These are phyloP conservation scores for Arachis stenosperma DNA, from an alignment of 306 rosid species.

Conservation along the genomic window DNA sequence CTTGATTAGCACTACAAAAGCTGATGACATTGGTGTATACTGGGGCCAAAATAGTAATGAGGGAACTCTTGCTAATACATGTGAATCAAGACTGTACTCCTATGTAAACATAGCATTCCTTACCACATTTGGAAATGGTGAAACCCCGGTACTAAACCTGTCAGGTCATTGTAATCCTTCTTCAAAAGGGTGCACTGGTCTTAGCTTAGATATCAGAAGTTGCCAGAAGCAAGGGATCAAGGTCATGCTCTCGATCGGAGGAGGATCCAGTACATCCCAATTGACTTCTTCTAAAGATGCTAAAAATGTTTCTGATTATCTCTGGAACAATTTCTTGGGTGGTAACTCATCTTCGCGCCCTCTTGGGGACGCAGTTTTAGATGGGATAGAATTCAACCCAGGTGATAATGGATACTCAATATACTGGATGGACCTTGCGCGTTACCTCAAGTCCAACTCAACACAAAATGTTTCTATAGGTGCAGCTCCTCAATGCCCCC, in stretches of 20 bases:
- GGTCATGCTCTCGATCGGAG: conserved; percentile 50
- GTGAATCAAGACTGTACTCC: conserved; percentile 27
- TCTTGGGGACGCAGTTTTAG: conserved; percentile 50
- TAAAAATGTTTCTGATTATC: conserved; percentile 39
- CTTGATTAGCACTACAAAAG: background rate
- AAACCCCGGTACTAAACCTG: conserved; percentile 42
- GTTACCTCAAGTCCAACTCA: conserved; percentile 32
- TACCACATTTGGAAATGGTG: background rate
- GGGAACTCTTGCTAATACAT: conserved; percentile 34
- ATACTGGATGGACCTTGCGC: background rate
- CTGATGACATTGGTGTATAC: conserved; percentile 16
- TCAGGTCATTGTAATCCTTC: conserved; percentile 47
- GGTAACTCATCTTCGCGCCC: conserved; percentile 49
- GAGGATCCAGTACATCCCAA: conserved; percentile 23
- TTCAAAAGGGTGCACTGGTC: conserved; percentile 13
- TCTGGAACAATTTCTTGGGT: conserved; percentile 58
- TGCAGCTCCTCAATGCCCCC: conserved; percentile 58
- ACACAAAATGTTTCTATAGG: conserved; percentile 42
- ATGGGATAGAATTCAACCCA: conserved; percentile 50
- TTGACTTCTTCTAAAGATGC: conserved; percentile 48
- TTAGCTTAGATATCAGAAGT: conserved; percentile 39
- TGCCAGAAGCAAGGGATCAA: conserved; percentile 56
- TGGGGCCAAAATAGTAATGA: conserved; percentile 30
- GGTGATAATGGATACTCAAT: background rate
- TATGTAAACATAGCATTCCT: conserved; percentile 47